phyloP scores from a whole-genome alignment of 2,329 filamentous ascomycete species.

The Talaromyces sp. region DNA sequence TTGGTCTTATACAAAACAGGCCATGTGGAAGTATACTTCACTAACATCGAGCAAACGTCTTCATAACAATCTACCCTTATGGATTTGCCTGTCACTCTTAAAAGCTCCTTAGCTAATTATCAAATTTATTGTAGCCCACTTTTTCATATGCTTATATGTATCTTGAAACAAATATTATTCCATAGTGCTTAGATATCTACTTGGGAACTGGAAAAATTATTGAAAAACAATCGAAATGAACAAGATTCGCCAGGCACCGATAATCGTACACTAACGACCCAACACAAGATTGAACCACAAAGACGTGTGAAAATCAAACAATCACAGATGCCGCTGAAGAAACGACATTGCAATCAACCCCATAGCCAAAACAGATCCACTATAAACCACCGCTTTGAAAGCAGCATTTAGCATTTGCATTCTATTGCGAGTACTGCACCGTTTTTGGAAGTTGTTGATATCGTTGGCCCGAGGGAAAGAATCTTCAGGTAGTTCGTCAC shows the following conservation, averaged over 20 bases:
- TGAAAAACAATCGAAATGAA: no score
- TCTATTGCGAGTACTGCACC: constrained; percentile 54
- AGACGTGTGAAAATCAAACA: not conserved
- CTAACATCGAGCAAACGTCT: not conserved
- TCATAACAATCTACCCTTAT: not conserved
- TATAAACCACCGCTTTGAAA: constrained; percentile 52
- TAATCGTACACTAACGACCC: not conserved
- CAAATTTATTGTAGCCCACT: no score
- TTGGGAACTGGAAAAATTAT: no score
- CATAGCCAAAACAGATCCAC: constrained; percentile 49
- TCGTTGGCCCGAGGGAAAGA: constrained; percentile 55
- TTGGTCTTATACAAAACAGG: no score
- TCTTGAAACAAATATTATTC: no score
- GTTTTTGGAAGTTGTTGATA: constrained; percentile 56
- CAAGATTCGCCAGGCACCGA: not conserved
- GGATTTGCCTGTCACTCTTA: no score
- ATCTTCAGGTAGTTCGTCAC: constrained; percentile 51
- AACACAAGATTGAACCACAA: not conserved
- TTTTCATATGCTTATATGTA: no score
- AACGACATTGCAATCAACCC: constrained; percentile 24
- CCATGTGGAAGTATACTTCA: no score
- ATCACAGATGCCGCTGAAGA: not conserved
- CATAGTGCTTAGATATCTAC: no score
- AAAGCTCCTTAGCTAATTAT: no score
- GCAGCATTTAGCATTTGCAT: constrained; percentile 58